Evolutionary conservation across 306 rosid genomes (phyloP), one percentile per base, ranked within the genome.

Genomic region (Glycine soja): DNA sequence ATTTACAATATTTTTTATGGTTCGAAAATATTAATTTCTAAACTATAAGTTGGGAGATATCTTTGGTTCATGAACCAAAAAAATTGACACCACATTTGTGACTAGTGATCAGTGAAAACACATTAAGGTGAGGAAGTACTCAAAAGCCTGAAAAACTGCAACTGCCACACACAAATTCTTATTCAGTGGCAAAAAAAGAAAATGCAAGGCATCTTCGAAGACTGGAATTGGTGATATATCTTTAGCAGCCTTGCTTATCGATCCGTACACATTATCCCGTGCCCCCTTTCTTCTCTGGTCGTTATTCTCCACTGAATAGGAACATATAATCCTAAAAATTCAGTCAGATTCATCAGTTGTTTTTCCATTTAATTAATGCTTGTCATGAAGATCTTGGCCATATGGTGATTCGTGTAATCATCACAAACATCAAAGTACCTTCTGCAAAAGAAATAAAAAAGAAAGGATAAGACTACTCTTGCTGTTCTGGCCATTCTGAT

Each of bases 221-320:
- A 43, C n/a, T 16, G 75, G 75, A 81, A 67, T 81, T 36, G 5
- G 10, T 66, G 32, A 74, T 11, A 66, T 24, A 24, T 46, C 32
- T 56, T 66, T 36, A 47, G 64, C 59, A 54, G 67, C 70, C 77
- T 54, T 54, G 73, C 4, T 54, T 15, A 7, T 24, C 30, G 30
- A 24, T 59, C 74, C 72, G 51, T 78, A 68, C 47, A 36, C 0
- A 69, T 42, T 70, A 57, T 70, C 70, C 14, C 12, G 32, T 42
- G 48, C 40, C 8, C 61, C 34, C 46, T 38, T 64, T 46, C 34
- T 30, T 51, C 67, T 82, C 73, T 24, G 52, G 52, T 63, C 38
- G 59, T 36, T 43, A 75, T 75, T 82, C 72, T 75, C 81, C 82
- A 63, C 54, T 70, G 61, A 75, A 53, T 50, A 48, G 65, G 65